Percentiles rank a stretch among this genome's conserved stretches.
Conservation (phyloP, 257 asterid species). For the Capsicum baccatum region DNA sequence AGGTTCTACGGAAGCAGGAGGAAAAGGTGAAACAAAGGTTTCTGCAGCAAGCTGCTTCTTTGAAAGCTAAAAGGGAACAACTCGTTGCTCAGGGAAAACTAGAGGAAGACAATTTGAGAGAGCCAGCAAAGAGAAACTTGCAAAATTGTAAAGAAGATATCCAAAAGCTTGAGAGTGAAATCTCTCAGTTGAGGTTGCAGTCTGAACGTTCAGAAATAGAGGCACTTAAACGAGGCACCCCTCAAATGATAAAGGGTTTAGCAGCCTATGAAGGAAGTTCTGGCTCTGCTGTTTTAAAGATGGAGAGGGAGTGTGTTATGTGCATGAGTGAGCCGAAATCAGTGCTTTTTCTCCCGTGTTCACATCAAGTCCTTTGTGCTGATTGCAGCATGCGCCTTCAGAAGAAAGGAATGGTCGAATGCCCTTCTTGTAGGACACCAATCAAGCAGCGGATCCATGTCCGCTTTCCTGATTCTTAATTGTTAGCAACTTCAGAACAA, state of each 20-base stretch:
- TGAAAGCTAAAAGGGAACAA: conserved; percentile 49
- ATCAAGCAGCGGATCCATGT: conserved; percentile 59
- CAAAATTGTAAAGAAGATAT: conserved; percentile 46
- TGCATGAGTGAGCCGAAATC: conserved; percentile 73
- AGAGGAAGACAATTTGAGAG: conserved; percentile 52
- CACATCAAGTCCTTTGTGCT: conserved; percentile 78
- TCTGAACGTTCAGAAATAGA: conserved; percentile 59
- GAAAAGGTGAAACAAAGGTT: conserved; percentile 52
- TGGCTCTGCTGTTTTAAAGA: conserved; percentile 42
- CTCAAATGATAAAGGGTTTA: conserved; percentile 46
- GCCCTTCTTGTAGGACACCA: conserved; percentile 79
- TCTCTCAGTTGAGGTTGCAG: conserved; percentile 50
- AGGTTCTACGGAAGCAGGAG: conserved; percentile 67
- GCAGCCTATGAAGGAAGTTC: conserved; percentile 51
- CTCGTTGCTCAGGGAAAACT: conserved; percentile 40
- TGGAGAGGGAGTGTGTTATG: conserved; percentile 89
- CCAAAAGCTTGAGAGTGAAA: conserved; percentile 48
- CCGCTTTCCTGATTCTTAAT: conserved; percentile 36
- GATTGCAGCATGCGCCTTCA: conserved; percentile 63
- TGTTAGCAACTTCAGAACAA: conserved; percentile 12
- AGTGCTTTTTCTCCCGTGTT: conserved; percentile 82
- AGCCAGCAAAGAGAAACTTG: conserved; percentile 44
- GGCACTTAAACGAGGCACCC: conserved; percentile 47
- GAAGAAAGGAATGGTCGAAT: conserved; percentile 68
- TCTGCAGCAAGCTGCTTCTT: conserved; percentile 30